Evolutionary conservation across 1,139 yeast species (phyloP).

Genomic region (Fermentozyma sake): DNA sequence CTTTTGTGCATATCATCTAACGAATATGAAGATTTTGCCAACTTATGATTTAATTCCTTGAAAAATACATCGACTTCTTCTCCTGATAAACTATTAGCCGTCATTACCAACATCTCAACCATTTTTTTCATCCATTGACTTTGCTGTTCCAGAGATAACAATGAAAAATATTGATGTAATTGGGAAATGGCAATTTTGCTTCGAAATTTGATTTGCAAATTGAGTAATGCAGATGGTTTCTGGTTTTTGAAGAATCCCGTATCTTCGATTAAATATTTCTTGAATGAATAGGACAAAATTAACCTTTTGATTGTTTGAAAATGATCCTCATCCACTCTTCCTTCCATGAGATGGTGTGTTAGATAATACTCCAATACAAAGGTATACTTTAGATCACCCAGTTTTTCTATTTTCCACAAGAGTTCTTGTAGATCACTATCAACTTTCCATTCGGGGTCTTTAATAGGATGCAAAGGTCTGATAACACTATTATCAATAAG

Average conservation of each 20-base stretch:
- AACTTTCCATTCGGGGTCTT: slow-evolving; percentile 5
- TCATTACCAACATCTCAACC: slow-evolving; percentile 8
- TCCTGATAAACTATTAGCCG: slow-evolving; percentile 13
- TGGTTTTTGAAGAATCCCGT: slow-evolving; percentile 11
- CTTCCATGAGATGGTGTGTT: slow-evolving; percentile 1
- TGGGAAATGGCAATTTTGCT: slow-evolving; percentile 10
- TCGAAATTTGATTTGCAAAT: slow-evolving; percentile 8
- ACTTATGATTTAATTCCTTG: slow-evolving; percentile 3
- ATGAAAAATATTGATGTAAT: slow-evolving; percentile 19
- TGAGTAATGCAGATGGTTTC: slow-evolving; percentile 1
- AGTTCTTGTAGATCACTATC: slow-evolving; percentile 2
- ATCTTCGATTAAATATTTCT: slow-evolving; percentile 13
- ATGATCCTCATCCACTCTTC: not conserved
- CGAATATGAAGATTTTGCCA: slow-evolving; percentile 6
- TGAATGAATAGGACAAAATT: slow-evolving; percentile 8
- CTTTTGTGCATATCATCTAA: slow-evolving; percentile 5
- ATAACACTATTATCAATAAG: too few relatives aligned
- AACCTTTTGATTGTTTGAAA: slow-evolving; percentile 1
- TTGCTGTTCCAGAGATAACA: slow-evolving; percentile 7
- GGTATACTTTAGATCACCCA: slow-evolving; percentile 7
- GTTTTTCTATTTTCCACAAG: slow-evolving; percentile 3
- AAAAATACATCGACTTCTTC: slow-evolving; percentile 11
- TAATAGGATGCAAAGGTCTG: too few relatives aligned
- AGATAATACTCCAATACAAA: slow-evolving; percentile 5
- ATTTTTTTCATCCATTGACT: slow-evolving; percentile 10